These are phyloP conservation scores for Nematodospora anomalae DNA, from an alignment of 1,139 yeast species.

Conservation along the genomic window DNA sequence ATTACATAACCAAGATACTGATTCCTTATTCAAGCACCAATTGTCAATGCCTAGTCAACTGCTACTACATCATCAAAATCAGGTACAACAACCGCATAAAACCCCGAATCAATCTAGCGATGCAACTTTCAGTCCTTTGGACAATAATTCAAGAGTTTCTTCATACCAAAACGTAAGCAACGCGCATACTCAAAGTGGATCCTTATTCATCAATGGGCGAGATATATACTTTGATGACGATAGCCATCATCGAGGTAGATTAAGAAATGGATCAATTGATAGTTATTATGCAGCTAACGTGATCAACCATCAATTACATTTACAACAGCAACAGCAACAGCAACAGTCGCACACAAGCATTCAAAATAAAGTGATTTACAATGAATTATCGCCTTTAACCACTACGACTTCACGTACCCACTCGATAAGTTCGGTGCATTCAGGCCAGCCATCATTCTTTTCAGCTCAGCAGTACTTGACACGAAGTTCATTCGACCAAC, in stretches of 20 bases:
- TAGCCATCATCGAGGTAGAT: conserved; percentile 13
- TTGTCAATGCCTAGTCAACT: conserved; percentile 11
- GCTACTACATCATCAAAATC: conserved; percentile 7
- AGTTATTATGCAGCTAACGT: conserved; percentile 19
- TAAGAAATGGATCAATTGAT: conserved; percentile 19
- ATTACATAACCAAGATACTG: conserved; percentile 12
- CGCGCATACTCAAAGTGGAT: conserved; percentile 1
- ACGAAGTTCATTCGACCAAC: conserved; percentile 41
- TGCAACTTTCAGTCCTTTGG: conserved; percentile 12
- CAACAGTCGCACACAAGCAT: conserved; percentile 7
- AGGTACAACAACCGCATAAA: conserved; percentile 3
- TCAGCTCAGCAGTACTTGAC: conserved; percentile 46
- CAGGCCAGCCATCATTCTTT: conserved; percentile 47
- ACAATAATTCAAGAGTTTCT: conserved; percentile 14
- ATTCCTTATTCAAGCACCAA: conserved; percentile 12
- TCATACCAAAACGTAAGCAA: conserved; percentile 13
- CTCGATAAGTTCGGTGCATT: conserved; percentile 42
- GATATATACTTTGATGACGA: conserved; percentile 14
- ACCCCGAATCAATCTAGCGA: conserved; percentile 11
- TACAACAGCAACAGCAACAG: conserved; percentile 12
- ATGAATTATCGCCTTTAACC: conserved; percentile 45
- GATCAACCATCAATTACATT: conserved; percentile 12
- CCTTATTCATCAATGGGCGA: conserved; percentile 12
- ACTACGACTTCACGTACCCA: conserved; percentile 49
- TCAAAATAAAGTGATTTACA: conserved; percentile 12